These are phyloP conservation scores for Cladosporium sphaerospermum DNA, from an alignment of 2,329 filamentous ascomycete species.

Conservation along the genomic window DNA sequence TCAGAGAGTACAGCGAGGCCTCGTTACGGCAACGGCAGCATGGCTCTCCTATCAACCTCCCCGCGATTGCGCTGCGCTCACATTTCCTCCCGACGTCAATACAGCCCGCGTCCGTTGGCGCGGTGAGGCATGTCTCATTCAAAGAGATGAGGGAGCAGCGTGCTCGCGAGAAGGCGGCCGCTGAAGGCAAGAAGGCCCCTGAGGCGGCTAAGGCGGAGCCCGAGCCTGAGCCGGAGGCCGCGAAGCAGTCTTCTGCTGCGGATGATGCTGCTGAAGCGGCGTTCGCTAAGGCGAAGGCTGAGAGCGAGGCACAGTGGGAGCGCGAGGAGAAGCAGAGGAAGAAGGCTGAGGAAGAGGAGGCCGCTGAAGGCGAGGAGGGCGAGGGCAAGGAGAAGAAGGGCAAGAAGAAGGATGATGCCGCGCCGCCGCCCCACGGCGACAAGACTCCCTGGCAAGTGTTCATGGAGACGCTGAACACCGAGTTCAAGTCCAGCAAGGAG, in stretches of 20 bases:
- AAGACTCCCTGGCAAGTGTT: conserved; percentile 99
- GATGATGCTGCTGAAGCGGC: conserved; percentile 28
- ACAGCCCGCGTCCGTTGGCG: conserved; percentile 36
- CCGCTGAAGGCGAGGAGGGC: conserved; percentile 38
- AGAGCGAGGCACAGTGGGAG: conserved; percentile 37
- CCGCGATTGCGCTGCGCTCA: conserved; percentile 35
- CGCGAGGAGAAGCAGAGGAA: conserved; percentile 34
- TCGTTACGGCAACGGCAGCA: conserved; percentile 24
- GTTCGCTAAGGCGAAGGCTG: conserved; percentile 30
- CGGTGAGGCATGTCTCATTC: conserved; percentile 40
- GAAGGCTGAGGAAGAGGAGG: conserved; percentile 34
- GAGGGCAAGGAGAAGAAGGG: conserved; percentile 47
- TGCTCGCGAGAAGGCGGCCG: conserved; percentile 31
- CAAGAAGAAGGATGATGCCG: conserved; percentile 63
- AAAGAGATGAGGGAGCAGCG: conserved; percentile 32
- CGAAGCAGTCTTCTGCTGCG: conserved; percentile 21
- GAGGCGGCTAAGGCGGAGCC: conserved; percentile 29
- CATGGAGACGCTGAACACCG: conserved; percentile 85
- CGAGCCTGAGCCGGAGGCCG: conserved; percentile 19
- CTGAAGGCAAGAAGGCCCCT: conserved; percentile 33
- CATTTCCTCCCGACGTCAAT: conserved; percentile 38
- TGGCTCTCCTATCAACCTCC: conserved; percentile 12
- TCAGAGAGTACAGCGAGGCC: conserved; percentile 24
- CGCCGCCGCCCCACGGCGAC: conserved; percentile 92
- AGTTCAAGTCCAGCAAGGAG: conserved; percentile 96